phyloP scores from a whole-genome alignment of 2,329 filamentous ascomycete genomes.

The Arthroderma sp. region DNA sequence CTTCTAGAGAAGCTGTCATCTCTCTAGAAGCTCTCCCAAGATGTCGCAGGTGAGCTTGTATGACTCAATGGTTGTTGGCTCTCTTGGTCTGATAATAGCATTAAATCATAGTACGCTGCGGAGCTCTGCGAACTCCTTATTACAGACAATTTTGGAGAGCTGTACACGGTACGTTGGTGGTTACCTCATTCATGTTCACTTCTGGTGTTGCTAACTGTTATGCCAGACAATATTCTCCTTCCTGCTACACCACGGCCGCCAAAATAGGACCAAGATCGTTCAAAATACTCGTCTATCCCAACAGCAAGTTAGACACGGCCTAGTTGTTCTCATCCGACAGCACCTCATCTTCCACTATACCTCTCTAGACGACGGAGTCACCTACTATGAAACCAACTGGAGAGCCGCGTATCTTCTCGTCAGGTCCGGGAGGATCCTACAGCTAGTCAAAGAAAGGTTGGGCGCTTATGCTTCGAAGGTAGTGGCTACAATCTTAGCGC shows the following conservation, averaged over 20 bases:
- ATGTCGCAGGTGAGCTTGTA: constrained; percentile 42
- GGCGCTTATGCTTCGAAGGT: constrained; percentile 63
- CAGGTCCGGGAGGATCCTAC: constrained; percentile 67
- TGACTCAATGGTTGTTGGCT: constrained; percentile 7
- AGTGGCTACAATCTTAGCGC: constrained; percentile 58
- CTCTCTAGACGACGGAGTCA: constrained; percentile 46
- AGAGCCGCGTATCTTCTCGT: constrained; percentile 69
- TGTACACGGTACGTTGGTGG: constrained; percentile 60
- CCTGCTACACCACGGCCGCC: constrained; percentile 66
- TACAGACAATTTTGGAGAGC: constrained; percentile 78
- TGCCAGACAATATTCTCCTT: constrained; percentile 67
- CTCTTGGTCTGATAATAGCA: constrained; percentile 13
- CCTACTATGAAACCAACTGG: constrained; percentile 74
- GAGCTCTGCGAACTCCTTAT: constrained; percentile 87
- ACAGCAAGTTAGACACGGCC: constrained; percentile 66
- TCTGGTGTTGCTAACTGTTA: neutral
- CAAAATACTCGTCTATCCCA: constrained; percentile 59
- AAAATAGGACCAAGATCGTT: constrained; percentile 54
- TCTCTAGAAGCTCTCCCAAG: constrained; percentile 53
- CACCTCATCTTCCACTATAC: constrained; percentile 67
- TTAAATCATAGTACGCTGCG: constrained; percentile 47
- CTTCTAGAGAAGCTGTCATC: constrained; percentile 68
- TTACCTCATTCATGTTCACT: constrained; percentile 4
- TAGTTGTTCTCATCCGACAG: constrained; percentile 77
- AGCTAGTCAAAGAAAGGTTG: constrained; percentile 59